Evolutionary conservation across 176 grass and related monocot genomes (phyloP), one percentile per base, ranked within the genome.

Genomic region (Rhynchospora breviuscula): DNA sequence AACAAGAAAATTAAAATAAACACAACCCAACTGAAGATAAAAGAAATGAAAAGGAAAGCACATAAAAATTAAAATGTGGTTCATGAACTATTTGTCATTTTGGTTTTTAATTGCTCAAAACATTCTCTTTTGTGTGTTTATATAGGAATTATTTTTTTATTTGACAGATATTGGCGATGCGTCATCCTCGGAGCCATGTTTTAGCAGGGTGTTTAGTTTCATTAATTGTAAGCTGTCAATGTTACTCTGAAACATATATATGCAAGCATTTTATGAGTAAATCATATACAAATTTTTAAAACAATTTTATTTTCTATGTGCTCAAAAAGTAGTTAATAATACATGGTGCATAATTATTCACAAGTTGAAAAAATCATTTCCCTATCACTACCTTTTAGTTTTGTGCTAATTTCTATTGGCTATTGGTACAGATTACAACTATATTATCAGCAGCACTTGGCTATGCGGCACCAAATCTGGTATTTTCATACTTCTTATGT

Each of bases 91-190:
- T 70, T 45, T 70, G n/a, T 67, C 63, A 35, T 15, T 67, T 66
- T 14, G 4, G 8, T 25, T 6, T 67, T 67, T 13, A 67, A 67
- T 46, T 43, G 8, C 33, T 10, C 43, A 46, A 4, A 70, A 19
- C 7, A 21, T 71, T 71, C 3, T 71, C 14, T 6, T 19, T 10
- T 48, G 2, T 2, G 5, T 10, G 35, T 46, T 10, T 8, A 8
- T 47, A 44, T 46, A 70, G 19, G 8, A 70, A 47, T 45, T 47
- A 45, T 40, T n/a, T 71, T 79, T 10, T 79, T 53, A 18, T 79
- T 65, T 91, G 58, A 73, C 77, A 98, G 95, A 94, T 98, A 83
- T 85, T 98, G 84, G 95, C 95, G 68, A 98, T 98, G 95, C 92
- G 92, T 29, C 74, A 98, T 90, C 92, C 95, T 0, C 86, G 95